These are phyloP conservation scores for Leccinum sublutescens DNA, from an alignment of 768 basidiomycete species.

Conservation along the genomic window DNA sequence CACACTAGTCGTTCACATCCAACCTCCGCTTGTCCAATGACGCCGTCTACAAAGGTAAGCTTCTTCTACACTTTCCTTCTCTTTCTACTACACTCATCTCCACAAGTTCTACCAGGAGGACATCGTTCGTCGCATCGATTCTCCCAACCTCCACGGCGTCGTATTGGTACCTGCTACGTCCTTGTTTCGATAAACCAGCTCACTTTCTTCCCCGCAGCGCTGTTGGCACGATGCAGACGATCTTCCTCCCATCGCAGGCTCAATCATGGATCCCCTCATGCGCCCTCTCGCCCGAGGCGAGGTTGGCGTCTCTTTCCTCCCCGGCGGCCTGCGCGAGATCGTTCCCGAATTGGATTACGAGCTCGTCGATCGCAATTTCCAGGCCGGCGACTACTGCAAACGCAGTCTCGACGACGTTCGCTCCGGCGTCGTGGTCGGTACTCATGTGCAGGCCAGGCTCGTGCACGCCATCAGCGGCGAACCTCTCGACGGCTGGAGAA, in stretches of 20 bases:
- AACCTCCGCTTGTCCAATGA: constrained; percentile 23
- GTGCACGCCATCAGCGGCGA: constrained; percentile 72
- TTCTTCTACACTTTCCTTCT: not conserved
- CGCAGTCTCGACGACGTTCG: constrained; percentile 68
- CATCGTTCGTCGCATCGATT: constrained; percentile 49
- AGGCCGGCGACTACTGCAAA: constrained; percentile 81
- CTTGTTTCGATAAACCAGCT: constrained; percentile 1
- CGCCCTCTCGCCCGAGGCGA: constrained; percentile 74
- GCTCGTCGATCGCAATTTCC: constrained; percentile 75
- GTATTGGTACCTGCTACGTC: constrained; percentile 50
- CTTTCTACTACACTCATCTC: not conserved
- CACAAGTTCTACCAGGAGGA: constrained; percentile 66
- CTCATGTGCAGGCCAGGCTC: constrained; percentile 62
- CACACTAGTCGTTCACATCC: constrained; percentile 3
- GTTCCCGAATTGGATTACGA: constrained; percentile 64
- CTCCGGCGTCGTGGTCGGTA: constrained; percentile 71
- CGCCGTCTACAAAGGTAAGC: constrained; percentile 35
- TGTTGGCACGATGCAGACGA: constrained; percentile 91
- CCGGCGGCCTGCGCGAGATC: constrained; percentile 59
- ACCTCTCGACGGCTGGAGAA: constrained; percentile 61
- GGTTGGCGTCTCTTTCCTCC: constrained; percentile 75
- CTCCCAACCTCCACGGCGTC: constrained; percentile 50
- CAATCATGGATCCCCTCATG: constrained; percentile 65
- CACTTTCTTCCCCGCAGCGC: constrained; percentile 47
- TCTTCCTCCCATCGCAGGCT: constrained; percentile 41